Conservation (phyloP, 345 rosid species). For the thale cress (Arabidopsis thaliana) region TAIR10.1 NC_003070.9:21648501-21649000, state of each 20-base stretch:
- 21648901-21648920: not conserved
- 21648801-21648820: not conserved
- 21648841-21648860: not conserved
- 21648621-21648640: not conserved
- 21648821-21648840: not conserved
- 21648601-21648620: not conserved
- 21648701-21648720: not conserved
- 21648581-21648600: not conserved
- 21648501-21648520: not conserved
- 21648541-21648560: too few relatives aligned
- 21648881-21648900: conserved; percentile 12
- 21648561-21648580: too few relatives aligned
- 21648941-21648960: conserved; percentile 16
- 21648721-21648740: not conserved
- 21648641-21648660: not conserved
- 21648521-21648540: too few relatives aligned
- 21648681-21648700: not conserved
- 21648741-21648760: not conserved
- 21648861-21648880: not conserved
- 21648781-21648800: not conserved
- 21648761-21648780: not conserved
- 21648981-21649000: conserved; percentile 31
- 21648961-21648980: conserved; percentile 1
- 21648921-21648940: not conserved
- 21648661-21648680: not conserved